Base-by-base conservation (phyloP, 495 filamentous ascomycete genomes). In the Oleoguttula mirabilis region DNA sequence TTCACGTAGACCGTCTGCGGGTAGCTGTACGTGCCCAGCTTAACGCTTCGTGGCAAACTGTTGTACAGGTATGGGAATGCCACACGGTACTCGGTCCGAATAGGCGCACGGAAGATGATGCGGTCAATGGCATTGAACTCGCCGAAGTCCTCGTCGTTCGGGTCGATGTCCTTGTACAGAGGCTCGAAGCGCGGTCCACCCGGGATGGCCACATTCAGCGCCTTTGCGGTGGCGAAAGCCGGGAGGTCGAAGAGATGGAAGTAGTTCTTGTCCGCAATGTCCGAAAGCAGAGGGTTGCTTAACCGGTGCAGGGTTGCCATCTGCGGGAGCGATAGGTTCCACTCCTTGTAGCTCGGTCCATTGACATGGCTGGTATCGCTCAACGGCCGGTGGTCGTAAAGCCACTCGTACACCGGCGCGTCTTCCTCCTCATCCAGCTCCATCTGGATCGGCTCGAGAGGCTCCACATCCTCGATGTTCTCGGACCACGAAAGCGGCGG, bases 111-210 rank as follows among this genome's bases (percentile, higher is more conserved):
- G 71, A 99, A 99, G 53, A 99, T 99, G 62, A 99, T 99, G 46
- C 92, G 84, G 59, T 96, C 88, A 57, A 99, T 99, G 33, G 88
- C 92, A 55, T 99, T 99, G 74, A 99, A 99, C 62, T 99, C 92
- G 58, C 92, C 90, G 63, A 99, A 99, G 58, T 99, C 92, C 61
- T 99, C 92, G 55, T 96, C 88, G 55, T 99, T 96, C 22, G 92
- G 92, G 58, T 99, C 88, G 36, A 99, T 85, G 51, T 99, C 92
- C 64, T 99, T 99, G 69, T 96, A 99, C 10, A 99, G 64, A 12
- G 92, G 92, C 65, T 99, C 92, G 42, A 99, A 99, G 30, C 90
- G 79, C 49, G 92, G 92, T 25, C 92, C 92, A 58, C 92, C 92
- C 11, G 92, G 92, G 28, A 99, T 84, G 7, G 92, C 88, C 38